Base-by-base conservation (phyloP, 208 protist genomes). In the Wallacemonas collosoma region DNA sequence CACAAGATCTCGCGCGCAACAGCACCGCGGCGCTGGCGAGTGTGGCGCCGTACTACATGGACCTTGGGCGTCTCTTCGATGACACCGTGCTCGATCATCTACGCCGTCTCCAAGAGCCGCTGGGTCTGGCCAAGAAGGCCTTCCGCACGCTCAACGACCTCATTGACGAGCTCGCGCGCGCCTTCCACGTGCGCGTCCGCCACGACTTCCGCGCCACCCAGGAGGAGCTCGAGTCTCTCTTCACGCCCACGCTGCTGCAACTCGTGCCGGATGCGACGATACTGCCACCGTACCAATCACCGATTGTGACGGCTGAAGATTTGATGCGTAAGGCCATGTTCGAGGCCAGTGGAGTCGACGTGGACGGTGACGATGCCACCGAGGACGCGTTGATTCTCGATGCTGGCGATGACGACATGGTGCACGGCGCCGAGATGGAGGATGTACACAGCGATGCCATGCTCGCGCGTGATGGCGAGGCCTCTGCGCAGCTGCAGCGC, bases 71-170 rank as follows among this genome's bases (percentile, higher is more conserved):
- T 38, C 73, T 95, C 35, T 91, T 95, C 64, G 85, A 90, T 8
- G 90, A 95, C 71, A 47, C 66, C 65, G 78, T 86, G 14, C 90
- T 95, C 64, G 87, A 95, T 69, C 81, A 80, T 11, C 76, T 95
- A 40, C 81, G 77, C 5, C 72, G 55, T 43, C 68, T 95, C 64
- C 87, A 91, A 60, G 81, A 89, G 55, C 39, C 72, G 1, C 84
- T 95, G 36, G 87, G 81, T 48, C 85, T 92, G 54, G 56, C 9
- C 56, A 77, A 73, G 9, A 80, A 80, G 48, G 75, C 85, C 39
- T 95, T 91, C 71, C 87, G 90, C 66, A 95, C 90, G 2, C 65
- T 95, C 38, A 86, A 80, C 65, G 90, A 95, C 55, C 57, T 95
- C 40, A 69, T 92, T 12, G 84, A 93, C 54, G 86, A 87, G 51